Percentiles rank a stretch among this genome's conserved stretches.
Evolutionary conservation across 1,284 basidiomycete species (phyloP).

Genomic region (Fistulinella staudtii): DNA sequence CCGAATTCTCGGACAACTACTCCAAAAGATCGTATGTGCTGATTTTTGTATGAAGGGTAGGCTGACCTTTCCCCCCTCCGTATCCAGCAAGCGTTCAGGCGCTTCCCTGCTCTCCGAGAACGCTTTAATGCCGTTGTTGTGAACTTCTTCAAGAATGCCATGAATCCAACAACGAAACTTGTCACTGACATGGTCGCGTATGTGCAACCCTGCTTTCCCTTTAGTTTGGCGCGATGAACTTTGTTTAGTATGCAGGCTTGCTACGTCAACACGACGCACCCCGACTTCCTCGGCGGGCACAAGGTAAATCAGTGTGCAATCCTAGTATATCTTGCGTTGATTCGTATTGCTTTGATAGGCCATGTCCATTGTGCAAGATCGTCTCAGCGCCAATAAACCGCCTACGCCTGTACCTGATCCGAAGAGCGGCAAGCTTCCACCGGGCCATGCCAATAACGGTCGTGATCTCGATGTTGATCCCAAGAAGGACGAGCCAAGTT

Average conservation of each 20-base stretch:
- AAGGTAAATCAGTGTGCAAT: slow-evolving; percentile 46
- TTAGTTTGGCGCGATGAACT: neutral
- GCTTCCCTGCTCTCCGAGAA: slow-evolving; percentile 91
- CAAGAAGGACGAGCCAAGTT: slow-evolving; percentile 86
- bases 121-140: slow-evolving; percentile 94
- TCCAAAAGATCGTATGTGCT: slow-evolving; percentile 79
- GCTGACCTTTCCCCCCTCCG: slow-evolving; percentile 9
- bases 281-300: slow-evolving; percentile 96
- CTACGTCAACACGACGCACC: slow-evolving; percentile 99
- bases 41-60: neutral
- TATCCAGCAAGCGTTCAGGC: slow-evolving; percentile 91
- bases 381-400: slow-evolving; percentile 77
- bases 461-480: slow-evolving; percentile 89
- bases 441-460: slow-evolving; percentile 80
- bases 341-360: slow-evolving; percentile 46
- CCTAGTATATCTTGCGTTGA: neutral
- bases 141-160: slow-evolving; percentile 92
- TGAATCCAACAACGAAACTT: slow-evolving; percentile 93
- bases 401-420: slow-evolving; percentile 57
- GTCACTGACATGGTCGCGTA: slow-evolving; percentile 89
- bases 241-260: slow-evolving; percentile 85
- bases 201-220: slow-evolving; percentile 24
- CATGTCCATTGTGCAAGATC: slow-evolving; percentile 86
- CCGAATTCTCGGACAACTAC: slow-evolving; percentile 87
- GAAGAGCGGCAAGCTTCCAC: slow-evolving; percentile 62